These are phyloP conservation scores for Boletus rubroflammeus DNA, from an alignment of 768 basidiomycete genomes.

Conservation along the genomic window DNA sequence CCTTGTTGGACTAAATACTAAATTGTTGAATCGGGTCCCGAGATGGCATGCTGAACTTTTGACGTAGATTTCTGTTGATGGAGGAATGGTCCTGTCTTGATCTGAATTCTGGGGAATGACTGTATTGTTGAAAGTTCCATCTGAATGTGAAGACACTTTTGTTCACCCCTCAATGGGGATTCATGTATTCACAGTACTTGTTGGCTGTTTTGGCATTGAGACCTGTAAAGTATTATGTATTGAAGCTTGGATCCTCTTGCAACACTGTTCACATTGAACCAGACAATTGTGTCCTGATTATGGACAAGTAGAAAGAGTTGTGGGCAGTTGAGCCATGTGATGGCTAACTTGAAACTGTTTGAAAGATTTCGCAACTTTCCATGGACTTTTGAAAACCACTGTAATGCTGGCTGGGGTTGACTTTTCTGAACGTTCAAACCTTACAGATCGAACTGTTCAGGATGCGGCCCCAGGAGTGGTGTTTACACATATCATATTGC, in stretches of 20 bases:
- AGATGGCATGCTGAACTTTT: neutral
- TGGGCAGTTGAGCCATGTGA: neutral
- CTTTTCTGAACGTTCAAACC: too few species aligned
- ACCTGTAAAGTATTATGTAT: too few species aligned
- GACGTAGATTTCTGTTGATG: conserved; percentile 7
- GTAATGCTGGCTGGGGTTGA: too few species aligned
- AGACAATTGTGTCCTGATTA: neutral
- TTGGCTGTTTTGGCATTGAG: neutral
- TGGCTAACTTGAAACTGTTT: too few species aligned
- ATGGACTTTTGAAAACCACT: too few species aligned
- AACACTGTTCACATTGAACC: neutral
- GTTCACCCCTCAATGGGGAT: neutral
- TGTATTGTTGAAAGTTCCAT: neutral
- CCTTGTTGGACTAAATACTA: neutral
- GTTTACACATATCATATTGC: too few species aligned
- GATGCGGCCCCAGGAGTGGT: too few species aligned
- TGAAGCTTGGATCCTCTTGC: neutral
- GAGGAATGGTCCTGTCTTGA: conserved; percentile 1
- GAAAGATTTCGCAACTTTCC: too few species aligned
- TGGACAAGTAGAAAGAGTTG: neutral
- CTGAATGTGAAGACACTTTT: neutral
- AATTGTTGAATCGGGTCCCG: neutral
- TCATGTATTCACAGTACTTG: neutral
- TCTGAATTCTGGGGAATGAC: neutral
- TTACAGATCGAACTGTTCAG: too few species aligned